Conservation (phyloP, 108 stramenopile species). For the Craspedostauros australis region DNA sequence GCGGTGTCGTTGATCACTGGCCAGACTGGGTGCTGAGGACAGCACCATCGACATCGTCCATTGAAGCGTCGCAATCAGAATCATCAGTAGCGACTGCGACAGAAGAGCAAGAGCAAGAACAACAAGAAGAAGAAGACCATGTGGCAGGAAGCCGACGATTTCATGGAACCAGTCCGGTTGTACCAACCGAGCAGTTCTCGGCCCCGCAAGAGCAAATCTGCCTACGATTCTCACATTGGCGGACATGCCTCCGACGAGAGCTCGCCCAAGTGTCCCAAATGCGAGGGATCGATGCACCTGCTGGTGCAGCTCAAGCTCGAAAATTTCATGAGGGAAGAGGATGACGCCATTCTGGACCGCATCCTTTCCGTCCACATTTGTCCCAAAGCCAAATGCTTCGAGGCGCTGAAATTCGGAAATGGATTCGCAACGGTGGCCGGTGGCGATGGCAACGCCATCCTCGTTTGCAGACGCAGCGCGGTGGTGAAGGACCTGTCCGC, state of each 20-base stretch:
- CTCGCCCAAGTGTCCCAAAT: constrained; percentile 34
- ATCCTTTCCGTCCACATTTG: constrained; percentile 26
- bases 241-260: constrained; percentile 32
- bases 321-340: constrained; percentile 32
- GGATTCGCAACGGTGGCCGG: constrained; percentile 35
- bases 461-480: constrained; percentile 34
- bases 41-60: too few relatives aligned
- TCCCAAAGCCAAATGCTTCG: constrained; percentile 20
- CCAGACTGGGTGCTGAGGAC: too few relatives aligned
- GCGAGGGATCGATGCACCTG: constrained; percentile 42
- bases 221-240: constrained; percentile 49
- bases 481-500: constrained; percentile 13
- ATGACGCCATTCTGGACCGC: constrained; percentile 42
- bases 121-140: constrained; percentile 17
- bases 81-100: not conserved
- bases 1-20: too few relatives aligned
- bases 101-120: not conserved
- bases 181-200: constrained; percentile 34
- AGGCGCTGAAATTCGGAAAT: constrained; percentile 12
- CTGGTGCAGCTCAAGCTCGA: constrained; percentile 49
- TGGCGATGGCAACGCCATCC: too few relatives aligned
- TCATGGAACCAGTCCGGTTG: constrained; percentile 51
- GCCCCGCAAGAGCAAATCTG: constrained; percentile 12
- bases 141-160: constrained; percentile 56
- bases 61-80: too few relatives aligned